Evolutionary conservation across 148 eudicot genomes (phyloP).

Genomic region (Camellia sinensis): DNA sequence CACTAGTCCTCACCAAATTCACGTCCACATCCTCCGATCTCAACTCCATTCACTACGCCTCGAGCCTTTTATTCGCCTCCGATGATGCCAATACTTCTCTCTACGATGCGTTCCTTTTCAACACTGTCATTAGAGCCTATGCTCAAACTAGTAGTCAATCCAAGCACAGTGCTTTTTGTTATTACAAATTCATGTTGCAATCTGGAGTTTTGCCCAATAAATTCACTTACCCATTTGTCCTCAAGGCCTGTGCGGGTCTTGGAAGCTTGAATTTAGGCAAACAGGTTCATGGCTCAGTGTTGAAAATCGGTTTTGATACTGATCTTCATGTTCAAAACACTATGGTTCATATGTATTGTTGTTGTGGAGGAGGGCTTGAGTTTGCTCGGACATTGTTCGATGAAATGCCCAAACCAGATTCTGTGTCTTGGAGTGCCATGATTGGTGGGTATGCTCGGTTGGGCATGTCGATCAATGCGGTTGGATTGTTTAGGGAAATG

Average conservation of each 20-base stretch:
- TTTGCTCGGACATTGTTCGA: constrained; percentile 55
- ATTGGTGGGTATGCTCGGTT: constrained; percentile 52
- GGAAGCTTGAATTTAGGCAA: constrained; percentile 45
- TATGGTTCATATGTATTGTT: constrained; percentile 59
- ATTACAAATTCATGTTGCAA: constrained; percentile 35
- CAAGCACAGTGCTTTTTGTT: constrained; percentile 30
- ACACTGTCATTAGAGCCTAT: constrained; percentile 50
- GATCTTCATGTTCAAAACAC: constrained; percentile 56
- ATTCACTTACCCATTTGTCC: constrained; percentile 65
- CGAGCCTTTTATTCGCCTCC: constrained; percentile 40
- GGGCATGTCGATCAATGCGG: constrained; percentile 45
- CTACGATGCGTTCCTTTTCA: constrained; percentile 62
- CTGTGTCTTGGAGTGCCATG: constrained; percentile 58
- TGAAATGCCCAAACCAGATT: constrained; percentile 49
- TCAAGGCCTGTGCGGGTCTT: constrained; percentile 59
- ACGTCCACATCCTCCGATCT: constrained; percentile 43
- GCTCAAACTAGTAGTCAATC: constrained; percentile 29
- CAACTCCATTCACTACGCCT: constrained; percentile 41
- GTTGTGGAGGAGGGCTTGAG: constrained; percentile 39
- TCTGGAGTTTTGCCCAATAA: constrained; percentile 51
- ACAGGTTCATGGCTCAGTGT: constrained; percentile 54
- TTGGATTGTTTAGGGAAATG: constrained; percentile 57
- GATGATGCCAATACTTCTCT: constrained; percentile 20
- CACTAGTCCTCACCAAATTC: constrained; percentile 62
- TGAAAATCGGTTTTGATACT: constrained; percentile 45